Evolutionary conservation across 169 alveolate species (phyloP).

Genomic region (Toxoplasma gondii): DNA sequence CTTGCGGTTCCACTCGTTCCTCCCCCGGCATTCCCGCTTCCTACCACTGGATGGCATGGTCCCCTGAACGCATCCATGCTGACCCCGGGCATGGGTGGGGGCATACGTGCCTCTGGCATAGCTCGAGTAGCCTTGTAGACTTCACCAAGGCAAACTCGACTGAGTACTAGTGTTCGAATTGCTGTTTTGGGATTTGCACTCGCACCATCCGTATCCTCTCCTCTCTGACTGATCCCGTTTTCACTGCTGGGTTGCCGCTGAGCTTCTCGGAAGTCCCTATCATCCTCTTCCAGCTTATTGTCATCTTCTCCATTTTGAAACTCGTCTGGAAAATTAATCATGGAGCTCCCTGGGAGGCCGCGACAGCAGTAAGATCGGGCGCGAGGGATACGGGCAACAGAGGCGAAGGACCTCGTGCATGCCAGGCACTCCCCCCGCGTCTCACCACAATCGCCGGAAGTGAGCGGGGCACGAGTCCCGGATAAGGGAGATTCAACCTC

Average conservation of each 20-base stretch:
- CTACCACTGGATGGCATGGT: neutral
- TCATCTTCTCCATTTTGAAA: neutral
- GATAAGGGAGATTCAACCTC: neutral
- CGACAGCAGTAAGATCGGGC: neutral
- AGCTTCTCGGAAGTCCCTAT: too few species aligned
- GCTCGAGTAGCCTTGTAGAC: conserved; percentile 55
- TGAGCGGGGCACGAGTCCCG: neutral
- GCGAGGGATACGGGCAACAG: neutral
- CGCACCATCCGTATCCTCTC: neutral
- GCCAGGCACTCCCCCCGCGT: neutral
- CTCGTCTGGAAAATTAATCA: neutral
- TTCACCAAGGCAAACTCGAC: conserved; percentile 65
- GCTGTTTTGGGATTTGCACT: conserved; percentile 7
- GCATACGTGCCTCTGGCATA: conserved; percentile 68
- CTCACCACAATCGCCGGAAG: neutral
- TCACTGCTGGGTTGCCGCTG: too few species aligned
- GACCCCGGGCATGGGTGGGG: conserved; percentile 53
- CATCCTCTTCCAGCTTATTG: too few species aligned
- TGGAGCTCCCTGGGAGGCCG: neutral
- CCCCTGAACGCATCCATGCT: neutral
- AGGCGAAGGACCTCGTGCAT: neutral
- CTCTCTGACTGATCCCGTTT: neutral
- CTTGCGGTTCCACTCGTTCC: neutral
- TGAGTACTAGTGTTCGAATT: conserved; percentile 52
- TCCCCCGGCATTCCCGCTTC: neutral